phyloP scores from a whole-genome alignment of 805 yeast genomes.

The Pichia manshurica region DNA sequence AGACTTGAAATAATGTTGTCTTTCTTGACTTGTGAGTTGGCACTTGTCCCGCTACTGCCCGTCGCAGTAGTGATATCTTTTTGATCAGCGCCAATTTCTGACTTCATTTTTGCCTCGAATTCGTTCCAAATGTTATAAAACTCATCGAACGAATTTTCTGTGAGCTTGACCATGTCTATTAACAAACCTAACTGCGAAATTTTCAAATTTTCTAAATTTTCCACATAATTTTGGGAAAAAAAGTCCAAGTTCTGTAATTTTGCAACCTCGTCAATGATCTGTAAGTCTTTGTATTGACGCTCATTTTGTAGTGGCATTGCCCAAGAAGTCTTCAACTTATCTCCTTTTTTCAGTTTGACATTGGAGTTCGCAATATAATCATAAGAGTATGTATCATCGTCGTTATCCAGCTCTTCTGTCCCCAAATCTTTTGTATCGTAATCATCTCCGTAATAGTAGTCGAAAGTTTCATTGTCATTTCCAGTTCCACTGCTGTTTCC shows the following conservation, averaged over 20 bases:
- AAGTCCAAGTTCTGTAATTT: constrained; percentile 47
- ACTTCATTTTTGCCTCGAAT: constrained; percentile 6
- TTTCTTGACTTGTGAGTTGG: background rate
- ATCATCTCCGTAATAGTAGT: background rate
- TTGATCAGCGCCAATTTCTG: background rate
- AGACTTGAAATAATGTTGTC: background rate
- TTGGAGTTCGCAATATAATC: constrained; percentile 3
- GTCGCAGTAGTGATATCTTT: background rate
- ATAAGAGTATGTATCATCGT: constrained; percentile 11
- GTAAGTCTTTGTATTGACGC: constrained; percentile 81
- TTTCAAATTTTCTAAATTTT: constrained; percentile 49
- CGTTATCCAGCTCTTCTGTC: constrained; percentile 1
- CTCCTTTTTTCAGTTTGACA: constrained; percentile 31
- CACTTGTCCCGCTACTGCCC: background rate
- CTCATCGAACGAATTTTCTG: constrained; percentile 26
- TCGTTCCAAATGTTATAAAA: constrained; percentile 28
- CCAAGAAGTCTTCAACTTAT: constrained; percentile 46
- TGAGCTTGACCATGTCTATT: constrained; percentile 32
- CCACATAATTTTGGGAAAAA: constrained; percentile 46
- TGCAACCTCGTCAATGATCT: constrained; percentile 74
- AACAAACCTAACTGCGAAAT: constrained; percentile 48
- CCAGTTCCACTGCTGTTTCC: background rate
- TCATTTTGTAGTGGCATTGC: constrained; percentile 68
- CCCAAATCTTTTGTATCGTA: background rate
- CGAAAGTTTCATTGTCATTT: background rate